Evolutionary conservation across 805 yeast species (phyloP), one percentile per base, ranked within the genome.

Genomic region (Candida loeiensis): DNA sequence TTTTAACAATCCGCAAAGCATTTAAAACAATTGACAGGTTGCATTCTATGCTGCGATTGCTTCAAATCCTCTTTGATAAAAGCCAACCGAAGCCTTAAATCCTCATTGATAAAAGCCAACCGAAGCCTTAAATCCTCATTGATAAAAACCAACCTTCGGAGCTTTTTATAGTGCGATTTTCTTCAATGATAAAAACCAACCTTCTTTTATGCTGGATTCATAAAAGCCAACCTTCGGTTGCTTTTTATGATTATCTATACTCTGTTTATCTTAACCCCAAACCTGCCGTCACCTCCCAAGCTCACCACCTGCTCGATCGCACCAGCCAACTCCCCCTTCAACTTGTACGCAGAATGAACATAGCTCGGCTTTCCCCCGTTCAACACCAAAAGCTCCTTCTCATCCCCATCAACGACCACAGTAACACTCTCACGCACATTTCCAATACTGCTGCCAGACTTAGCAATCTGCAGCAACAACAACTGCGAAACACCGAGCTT

Each of bases 331-430:
- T 68, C 64, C 34, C 76, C 78, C 21, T 71, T 61, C 41, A 91
- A 63, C 60, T 82, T 82, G 64, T 70, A 80, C 30, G 76, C 68
- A 19, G 96, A 86, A 58, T 90, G 96, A 32, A 85, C 83, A 93
- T 95, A 93, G 50, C 87, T 78, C 51, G 96, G 90, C 44, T 76
- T 73, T 35, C 95, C 95, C 34, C 97, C 97, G 19, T 91, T 78
- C 47, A 91, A 72, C 58, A 95, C 77, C 41, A 90, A 61, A 13
- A 85, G 66, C 59, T 85, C 93, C 32, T 70, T 68, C 43, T 54
- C 64, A 36, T 67, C 67, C 29, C 59, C 54, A 44, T 67, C 59
- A 40, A 88, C 66, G 22, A 82, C 73, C 36, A 93, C 77, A 4
- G 98, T 89, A 32, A 85, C 69, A 46, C 80, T 72, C 62, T 85